A percentile compares a stretch with the other conserved stretches of the same genome.
phyloP scores from a whole-genome alignment of 371 early-diverging fungal species.

The Batkoa obscura region DNA sequence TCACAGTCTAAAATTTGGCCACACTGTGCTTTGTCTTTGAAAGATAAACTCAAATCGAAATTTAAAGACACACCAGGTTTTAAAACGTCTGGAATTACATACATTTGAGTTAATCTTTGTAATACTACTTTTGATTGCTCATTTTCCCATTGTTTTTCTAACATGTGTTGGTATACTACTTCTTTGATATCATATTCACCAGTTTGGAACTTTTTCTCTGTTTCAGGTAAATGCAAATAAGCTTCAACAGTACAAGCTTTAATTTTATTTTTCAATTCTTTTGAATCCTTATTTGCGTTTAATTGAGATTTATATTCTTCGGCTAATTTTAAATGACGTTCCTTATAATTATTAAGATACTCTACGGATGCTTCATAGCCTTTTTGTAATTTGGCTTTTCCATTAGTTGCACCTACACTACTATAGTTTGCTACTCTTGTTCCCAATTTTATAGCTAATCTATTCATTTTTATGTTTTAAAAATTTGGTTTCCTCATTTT shows the following conservation, averaged over 20 bases:
- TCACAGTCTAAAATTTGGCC: not conserved
- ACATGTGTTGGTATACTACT: not conserved
- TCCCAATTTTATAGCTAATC: no score
- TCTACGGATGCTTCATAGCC: no score
- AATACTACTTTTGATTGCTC: not conserved
- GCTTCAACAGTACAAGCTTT: not conserved
- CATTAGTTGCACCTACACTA: no score
- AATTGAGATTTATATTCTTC: no score
- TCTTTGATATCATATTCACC: not conserved
- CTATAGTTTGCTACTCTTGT: no score
- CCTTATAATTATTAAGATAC: no score
- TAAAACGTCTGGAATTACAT: conserved; percentile 53
- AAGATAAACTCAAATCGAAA: conserved; percentile 25
- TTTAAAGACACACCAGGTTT: conserved; percentile 25
- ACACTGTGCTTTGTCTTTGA: conserved; percentile 23
- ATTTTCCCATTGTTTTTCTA: not conserved
- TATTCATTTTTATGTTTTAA: no score
- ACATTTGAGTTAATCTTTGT: conserved; percentile 59
- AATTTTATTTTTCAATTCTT: not conserved
- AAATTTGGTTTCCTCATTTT: no score
- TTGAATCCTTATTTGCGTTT: no score
- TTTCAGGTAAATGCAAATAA: not conserved
- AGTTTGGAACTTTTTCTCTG: not conserved
- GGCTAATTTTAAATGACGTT: no score
- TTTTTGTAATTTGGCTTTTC: no score